These are phyloP conservation scores for Termitomyces sp. DNA, from an alignment of 768 basidiomycete genomes.

Conservation along the genomic window DNA sequence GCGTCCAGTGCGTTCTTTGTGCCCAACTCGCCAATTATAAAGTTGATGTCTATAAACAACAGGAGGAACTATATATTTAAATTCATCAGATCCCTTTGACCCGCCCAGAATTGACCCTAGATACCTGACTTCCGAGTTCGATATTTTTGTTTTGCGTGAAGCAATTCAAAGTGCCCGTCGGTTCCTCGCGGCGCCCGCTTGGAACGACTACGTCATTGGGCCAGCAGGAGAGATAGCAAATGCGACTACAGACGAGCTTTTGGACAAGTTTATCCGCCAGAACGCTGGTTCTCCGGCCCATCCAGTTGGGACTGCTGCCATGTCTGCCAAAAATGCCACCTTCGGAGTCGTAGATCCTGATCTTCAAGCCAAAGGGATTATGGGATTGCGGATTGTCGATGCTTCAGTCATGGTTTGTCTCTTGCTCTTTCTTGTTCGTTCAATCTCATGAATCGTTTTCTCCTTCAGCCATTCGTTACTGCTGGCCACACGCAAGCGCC, in stretches of 20 bases:
- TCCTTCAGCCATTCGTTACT: slow-evolving; percentile 1
- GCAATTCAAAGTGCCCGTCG: slow-evolving; percentile 12
- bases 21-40: background rate
- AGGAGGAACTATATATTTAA: slow-evolving; percentile 20
- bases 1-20: slow-evolving; percentile 17
- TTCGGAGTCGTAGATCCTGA: slow-evolving; percentile 1
- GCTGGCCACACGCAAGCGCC: slow-evolving; percentile 19
- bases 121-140: slow-evolving; percentile 20
- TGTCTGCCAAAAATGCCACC: background rate
- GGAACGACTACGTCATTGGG: slow-evolving; percentile 9
- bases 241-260: slow-evolving; percentile 4
- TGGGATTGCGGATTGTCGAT: background rate
- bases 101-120: slow-evolving; percentile 36
- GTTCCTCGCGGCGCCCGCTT: slow-evolving; percentile 5
- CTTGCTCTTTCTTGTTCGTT: background rate
- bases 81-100: slow-evolving; percentile 34
- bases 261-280: slow-evolving; percentile 6
- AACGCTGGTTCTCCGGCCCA: background rate
- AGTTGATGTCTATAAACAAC: background rate
- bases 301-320: background rate
- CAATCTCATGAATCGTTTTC: background rate
- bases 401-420: background rate
- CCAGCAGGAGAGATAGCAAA: slow-evolving; percentile 6
- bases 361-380: background rate
- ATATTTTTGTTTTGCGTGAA: slow-evolving; percentile 19